These are phyloP conservation scores for Aureobasidium sp. DNA, from an alignment of 2,329 filamentous ascomycete species.

Conservation along the genomic window DNA sequence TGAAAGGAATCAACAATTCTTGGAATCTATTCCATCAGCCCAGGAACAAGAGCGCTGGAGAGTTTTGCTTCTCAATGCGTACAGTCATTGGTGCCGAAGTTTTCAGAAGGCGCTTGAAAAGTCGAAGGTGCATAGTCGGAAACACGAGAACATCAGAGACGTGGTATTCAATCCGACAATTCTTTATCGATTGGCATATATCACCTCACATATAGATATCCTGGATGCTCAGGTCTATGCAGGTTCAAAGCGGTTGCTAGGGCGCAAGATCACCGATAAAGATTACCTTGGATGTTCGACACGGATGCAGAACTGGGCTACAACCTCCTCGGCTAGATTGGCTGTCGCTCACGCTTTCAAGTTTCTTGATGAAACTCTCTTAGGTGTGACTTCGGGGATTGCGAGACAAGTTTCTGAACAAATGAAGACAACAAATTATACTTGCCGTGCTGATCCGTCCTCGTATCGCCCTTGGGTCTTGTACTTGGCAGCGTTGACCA, in stretches of 20 bases:
- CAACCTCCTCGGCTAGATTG: slow-evolving; percentile 73
- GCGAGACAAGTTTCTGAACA: slow-evolving; percentile 11
- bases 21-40: slow-evolving; percentile 69
- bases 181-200: slow-evolving; percentile 83
- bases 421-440: slow-evolving; percentile 47
- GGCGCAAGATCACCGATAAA: slow-evolving; percentile 69
- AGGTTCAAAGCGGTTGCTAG: slow-evolving; percentile 71
- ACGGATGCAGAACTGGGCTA: slow-evolving; percentile 81
- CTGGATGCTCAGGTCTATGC: slow-evolving; percentile 93
- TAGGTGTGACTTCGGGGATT: slow-evolving; percentile 35
- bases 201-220: slow-evolving; percentile 93
- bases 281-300: slow-evolving; percentile 72
- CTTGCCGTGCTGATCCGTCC: slow-evolving; percentile 76
- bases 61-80: slow-evolving; percentile 69
- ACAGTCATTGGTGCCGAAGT: slow-evolving; percentile 84
- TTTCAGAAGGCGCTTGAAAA: slow-evolving; percentile 70
- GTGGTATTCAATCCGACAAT: slow-evolving; percentile 79
- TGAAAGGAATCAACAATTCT: slow-evolving; percentile 80
- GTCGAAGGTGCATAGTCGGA: slow-evolving; percentile 24
- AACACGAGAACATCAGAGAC: slow-evolving; percentile 37
- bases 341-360: slow-evolving; percentile 85
- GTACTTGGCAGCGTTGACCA: slow-evolving; percentile 79
- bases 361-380: slow-evolving; percentile 69
- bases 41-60: slow-evolving; percentile 88
- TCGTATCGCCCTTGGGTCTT: slow-evolving; percentile 88